These are phyloP conservation scores for Fraxinus angustifolia DNA, from an alignment of 305 asterid genomes.

Conservation along the genomic window DNA sequence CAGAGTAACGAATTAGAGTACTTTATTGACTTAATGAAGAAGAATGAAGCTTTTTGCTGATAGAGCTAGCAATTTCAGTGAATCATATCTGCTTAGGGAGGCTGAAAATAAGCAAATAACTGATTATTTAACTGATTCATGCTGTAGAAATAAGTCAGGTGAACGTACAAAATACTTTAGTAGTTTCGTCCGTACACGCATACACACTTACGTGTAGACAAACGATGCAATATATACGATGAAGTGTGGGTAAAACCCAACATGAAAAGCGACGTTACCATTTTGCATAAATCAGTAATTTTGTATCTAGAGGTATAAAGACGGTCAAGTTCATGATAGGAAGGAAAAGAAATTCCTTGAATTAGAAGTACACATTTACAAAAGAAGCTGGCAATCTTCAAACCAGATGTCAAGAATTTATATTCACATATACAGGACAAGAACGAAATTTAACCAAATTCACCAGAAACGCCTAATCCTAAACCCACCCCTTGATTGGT, in stretches of 20 bases:
- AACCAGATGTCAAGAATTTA: conserved; percentile 15
- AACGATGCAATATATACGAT: not conserved
- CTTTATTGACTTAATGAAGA: conserved; percentile 41
- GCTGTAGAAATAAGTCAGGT: not conserved
- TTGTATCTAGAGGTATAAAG: not conserved
- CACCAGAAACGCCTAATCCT: conserved; percentile 29
- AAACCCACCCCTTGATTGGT: conserved; percentile 11
- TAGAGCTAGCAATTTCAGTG: not conserved
- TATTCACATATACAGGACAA: conserved; percentile 28
- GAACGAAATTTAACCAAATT: conserved; percentile 23
- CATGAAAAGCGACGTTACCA: not conserved
- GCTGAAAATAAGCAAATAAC: not conserved
- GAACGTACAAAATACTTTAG: not conserved
- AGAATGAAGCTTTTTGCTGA: not conserved
- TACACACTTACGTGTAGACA: not conserved
- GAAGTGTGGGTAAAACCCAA: not conserved
- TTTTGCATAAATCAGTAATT: not conserved
- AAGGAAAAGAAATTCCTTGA: not conserved
- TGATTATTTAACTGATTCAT: not conserved
- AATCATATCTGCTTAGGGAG: not conserved
- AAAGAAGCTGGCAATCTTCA: conserved; percentile 3
- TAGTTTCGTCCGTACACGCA: no score
- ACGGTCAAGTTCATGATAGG: not conserved
- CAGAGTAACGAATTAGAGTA: conserved; percentile 37
- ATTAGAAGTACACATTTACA: not conserved